A percentile compares a stretch with the other conserved stretches of the same genome.
Evolutionary conservation across 345 rosid species (phyloP).

Genomic region (Firmiana major): DNA sequence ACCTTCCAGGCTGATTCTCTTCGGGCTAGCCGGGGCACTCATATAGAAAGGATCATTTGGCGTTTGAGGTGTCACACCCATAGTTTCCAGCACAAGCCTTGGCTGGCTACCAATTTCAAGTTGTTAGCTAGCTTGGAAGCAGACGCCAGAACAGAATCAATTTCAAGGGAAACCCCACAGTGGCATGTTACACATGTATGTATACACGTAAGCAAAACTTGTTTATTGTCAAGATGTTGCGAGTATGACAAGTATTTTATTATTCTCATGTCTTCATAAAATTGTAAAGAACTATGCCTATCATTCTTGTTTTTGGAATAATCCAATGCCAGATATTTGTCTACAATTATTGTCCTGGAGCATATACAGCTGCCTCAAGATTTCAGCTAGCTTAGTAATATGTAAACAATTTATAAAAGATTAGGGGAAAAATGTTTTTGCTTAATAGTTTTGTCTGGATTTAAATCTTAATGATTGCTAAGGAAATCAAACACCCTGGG

Average conservation of each 20-base stretch:
- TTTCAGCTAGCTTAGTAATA: not conserved
- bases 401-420: too few relatives aligned
- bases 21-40: constrained; percentile 37
- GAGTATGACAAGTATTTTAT: not conserved
- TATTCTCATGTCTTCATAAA: not conserved
- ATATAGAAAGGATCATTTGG: constrained; percentile 3
- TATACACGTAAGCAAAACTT: too few relatives aligned
- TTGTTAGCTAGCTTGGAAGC: too few relatives aligned
- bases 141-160: not conserved
- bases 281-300: not conserved
- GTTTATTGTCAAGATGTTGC: not conserved
- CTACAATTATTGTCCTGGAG: not conserved
- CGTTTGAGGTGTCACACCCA: not conserved
- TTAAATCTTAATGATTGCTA: too few relatives aligned
- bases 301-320: not conserved
- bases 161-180: not conserved
- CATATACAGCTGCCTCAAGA: not conserved
- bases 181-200: too few relatives aligned
- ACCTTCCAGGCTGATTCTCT: constrained; percentile 6
- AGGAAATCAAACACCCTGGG: too few relatives aligned
- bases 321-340: not conserved
- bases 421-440: too few relatives aligned
- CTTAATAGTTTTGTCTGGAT: too few relatives aligned
- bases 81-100: not conserved
- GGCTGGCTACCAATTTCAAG: not conserved